Conservation (phyloP, 108 stramenopile species). For the Cyclostephanos invisitatus region DNA sequence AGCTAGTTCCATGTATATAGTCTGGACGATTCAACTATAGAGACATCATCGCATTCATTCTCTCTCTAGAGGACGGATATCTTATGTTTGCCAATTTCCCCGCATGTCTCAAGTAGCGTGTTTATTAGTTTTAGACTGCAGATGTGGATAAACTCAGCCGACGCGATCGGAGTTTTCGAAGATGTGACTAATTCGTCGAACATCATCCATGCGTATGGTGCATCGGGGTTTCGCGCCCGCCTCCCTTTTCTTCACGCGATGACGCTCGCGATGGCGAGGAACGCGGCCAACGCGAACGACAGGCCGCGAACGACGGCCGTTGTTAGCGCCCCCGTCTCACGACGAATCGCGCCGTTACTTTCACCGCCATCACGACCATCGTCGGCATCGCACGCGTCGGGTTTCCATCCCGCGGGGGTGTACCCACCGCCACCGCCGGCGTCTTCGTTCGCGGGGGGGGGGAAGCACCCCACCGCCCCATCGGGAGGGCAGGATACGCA, state of each 20-base stretch:
- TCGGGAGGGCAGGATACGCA: neutral
- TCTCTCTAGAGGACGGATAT: too few relatives aligned
- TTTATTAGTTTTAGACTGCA: neutral
- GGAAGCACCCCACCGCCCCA: neutral
- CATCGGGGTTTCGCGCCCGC: too few relatives aligned
- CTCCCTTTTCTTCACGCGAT: neutral
- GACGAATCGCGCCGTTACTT: neutral
- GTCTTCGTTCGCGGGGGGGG: neutral
- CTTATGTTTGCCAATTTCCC: neutral
- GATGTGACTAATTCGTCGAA: too few relatives aligned
- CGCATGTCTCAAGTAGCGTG: neutral
- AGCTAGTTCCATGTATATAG: conserved; percentile 12
- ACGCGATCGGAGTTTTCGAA: neutral
- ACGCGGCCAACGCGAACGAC: neutral
- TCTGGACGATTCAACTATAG: too few relatives aligned
- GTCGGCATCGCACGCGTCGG: neutral
- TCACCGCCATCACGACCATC: neutral
- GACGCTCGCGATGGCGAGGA: neutral
- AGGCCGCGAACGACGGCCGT: neutral
- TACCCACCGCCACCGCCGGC: neutral
- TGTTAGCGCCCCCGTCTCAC: too few relatives aligned
- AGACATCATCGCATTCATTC: too few relatives aligned
- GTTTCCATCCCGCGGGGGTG: neutral
- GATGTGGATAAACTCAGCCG: neutral
- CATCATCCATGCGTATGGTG: too few relatives aligned